Conservation (phyloP, 2,329 filamentous ascomycete genomes). For the Aspergillus sp. region DNA sequence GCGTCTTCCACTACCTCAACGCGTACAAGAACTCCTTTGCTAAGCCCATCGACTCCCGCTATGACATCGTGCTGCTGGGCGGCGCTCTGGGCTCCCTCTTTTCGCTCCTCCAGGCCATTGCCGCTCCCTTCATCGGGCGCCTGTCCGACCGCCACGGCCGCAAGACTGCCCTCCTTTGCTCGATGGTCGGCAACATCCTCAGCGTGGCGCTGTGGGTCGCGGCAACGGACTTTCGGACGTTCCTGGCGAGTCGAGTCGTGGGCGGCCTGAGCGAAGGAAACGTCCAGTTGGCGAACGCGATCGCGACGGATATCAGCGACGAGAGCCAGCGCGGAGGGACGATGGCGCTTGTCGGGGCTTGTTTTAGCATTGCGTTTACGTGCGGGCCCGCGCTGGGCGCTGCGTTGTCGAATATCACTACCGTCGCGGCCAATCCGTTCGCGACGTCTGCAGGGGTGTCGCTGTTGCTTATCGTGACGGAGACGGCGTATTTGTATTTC, state of each 20-base stretch:
- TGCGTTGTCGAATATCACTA: conserved; percentile 67
- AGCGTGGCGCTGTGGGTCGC: conserved; percentile 91
- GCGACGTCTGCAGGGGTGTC: conserved; percentile 86
- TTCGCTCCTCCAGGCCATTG: conserved; percentile 82
- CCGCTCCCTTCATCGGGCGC: conserved; percentile 80
- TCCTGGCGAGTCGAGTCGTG: conserved; percentile 84
- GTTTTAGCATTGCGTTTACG: conserved; percentile 95
- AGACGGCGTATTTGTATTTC: conserved; percentile 80
- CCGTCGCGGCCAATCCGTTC: conserved; percentile 83
- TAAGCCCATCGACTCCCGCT: conserved; percentile 85
- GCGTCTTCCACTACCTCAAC: conserved; percentile 75
- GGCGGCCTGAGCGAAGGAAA: conserved; percentile 95
- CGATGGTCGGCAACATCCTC: conserved; percentile 87
- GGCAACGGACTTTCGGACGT: conserved; percentile 90
- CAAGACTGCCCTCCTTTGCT: conserved; percentile 75
- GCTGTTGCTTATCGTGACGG: conserved; percentile 70
- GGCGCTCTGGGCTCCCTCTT: conserved; percentile 91
- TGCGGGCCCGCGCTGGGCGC: conserved; percentile 90
- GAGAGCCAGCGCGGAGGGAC: conserved; percentile 75
- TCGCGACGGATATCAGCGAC: conserved; percentile 91
- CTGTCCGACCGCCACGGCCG: conserved; percentile 86
- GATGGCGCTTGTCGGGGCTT: conserved; percentile 92
- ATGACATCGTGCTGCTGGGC: conserved; percentile 92
- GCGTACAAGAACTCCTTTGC: conserved; percentile 91
- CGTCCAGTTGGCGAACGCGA: conserved; percentile 89